Base-by-base conservation (phyloP, 495 filamentous ascomycete genomes). In the Lasiosphaeria ovina region DNA sequence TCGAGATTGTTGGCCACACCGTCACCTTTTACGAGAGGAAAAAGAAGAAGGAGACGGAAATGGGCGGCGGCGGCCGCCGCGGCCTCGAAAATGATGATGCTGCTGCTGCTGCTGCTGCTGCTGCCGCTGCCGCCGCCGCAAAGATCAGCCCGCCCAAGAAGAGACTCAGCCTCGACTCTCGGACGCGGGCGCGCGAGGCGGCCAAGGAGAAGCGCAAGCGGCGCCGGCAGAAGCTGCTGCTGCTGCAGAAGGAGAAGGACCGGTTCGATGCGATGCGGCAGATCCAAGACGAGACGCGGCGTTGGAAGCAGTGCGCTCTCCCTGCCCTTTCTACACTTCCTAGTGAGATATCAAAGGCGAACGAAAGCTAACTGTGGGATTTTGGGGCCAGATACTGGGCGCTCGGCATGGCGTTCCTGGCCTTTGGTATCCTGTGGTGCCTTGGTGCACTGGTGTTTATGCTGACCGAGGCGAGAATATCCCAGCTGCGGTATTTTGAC, bases 241-340 rank as follows among this genome's bases (percentile, higher is more conserved):
- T 77, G 11, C 67, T 89, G 35, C 70, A 81, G 42, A 67, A 76
- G 36, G 77, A 86, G 24, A 83, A 87, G 66, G 87, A 89, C 62
- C 82, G 90, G 14, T 93, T 93, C 62, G 74, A 87, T 24, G 80
- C 88, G 1, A 93, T 93, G 90, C 81, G 91, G 33, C 79, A 82
- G 31, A 87, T 93, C 17, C 85, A 90, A 63, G 67, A 76, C 3
- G 82, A 85, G 48, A 85, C 85, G 0, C 74, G 81, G 10, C 76
- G 77, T 9, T 85, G 83, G 66, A 84, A 87, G 51, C 82, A 86
- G 66, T 70, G 51, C 12, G 64, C 45, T 32, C 9, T 24, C 34
- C 7, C 7, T 44, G 32, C 3, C n/a, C 31, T 8, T 31, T 24
- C 34, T 7, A 35, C 31, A n/a, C 36, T 54, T 24, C 10, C 35